These are phyloP conservation scores for Saccharomycopsis crataegensis DNA, from an alignment of 1,139 yeast genomes.

Conservation along the genomic window DNA sequence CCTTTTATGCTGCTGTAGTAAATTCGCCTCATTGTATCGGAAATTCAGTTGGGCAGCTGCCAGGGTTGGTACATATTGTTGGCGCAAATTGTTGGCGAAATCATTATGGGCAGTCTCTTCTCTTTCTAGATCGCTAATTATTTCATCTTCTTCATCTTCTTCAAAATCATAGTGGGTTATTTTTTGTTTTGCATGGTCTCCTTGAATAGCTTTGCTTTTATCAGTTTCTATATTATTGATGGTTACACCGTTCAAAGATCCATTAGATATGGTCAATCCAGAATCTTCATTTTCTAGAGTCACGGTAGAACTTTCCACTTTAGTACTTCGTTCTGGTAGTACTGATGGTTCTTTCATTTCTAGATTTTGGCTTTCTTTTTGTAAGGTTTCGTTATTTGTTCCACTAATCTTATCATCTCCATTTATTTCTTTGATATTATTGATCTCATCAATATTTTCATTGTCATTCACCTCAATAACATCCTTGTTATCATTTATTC, in stretches of 20 bases:
- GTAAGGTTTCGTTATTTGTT: too few species aligned
- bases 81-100: slow-evolving; percentile 37
- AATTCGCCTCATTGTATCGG: slow-evolving; percentile 37
- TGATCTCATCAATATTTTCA: neutral
- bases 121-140: slow-evolving; percentile 50
- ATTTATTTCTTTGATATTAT: neutral
- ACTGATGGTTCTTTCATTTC: too few species aligned
- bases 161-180: slow-evolving; percentile 49
- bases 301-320: too few species aligned
- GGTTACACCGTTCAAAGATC: too few species aligned
- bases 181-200: neutral
- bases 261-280: too few species aligned
- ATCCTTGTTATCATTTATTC: neutral
- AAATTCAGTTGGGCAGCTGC: neutral
- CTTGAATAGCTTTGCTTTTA: too few species aligned
- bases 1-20: slow-evolving; percentile 47
- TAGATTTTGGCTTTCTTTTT: too few species aligned
- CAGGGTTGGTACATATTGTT: slow-evolving; percentile 11
- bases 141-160: slow-evolving; percentile 67
- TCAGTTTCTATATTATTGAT: too few species aligned
- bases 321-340: too few species aligned
- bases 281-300: too few species aligned
- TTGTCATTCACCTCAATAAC: neutral
- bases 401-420: neutral
- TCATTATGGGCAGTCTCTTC: slow-evolving; percentile 70